Evolutionary conservation across 2,329 filamentous ascomycete genomes (phyloP), one percentile per base, ranked within the genome.

Genomic region (Didymella arachidicola): DNA sequence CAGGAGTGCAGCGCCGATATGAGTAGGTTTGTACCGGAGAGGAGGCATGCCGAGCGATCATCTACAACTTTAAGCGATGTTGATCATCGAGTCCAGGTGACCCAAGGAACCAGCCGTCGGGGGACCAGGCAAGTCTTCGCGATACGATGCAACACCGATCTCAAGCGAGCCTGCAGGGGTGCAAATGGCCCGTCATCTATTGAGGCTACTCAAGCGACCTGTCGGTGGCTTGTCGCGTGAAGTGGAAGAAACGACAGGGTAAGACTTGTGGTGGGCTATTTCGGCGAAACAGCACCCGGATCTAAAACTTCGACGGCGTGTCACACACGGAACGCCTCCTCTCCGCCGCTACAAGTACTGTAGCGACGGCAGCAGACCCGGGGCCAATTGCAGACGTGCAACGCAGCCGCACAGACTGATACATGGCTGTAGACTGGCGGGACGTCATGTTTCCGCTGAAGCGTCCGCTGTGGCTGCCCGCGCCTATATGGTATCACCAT

Each of bases 401-500:
- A 27, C 7, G 38, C 39, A 41, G 29, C 30, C 39, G 55, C 55
- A 49, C 55, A 45, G 44, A 53, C 55, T 58, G 44, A 44, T 12
- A 45, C 50, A 44, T 25, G 26, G 45, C 29, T 8, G 27, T 22
- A 10, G 38, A 41, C 25, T 39, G 25, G 30, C 56, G 56, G 55
- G 56, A 39, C 38, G 55, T 29, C 10, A 32, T 58, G 55, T 53
- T 52, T 58, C 55, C 55, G 55, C 55, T 47, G 49, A 39, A 16
- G 41, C 32, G 43, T 48, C 38, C 29, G n/a, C 53, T 50, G 41
- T 32, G 34, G 27, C 27, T 41, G 14, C 16, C 26, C 16, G 32
- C 44, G 32, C 39, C 39, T 41, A 50, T 53, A 59, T 41, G 25
- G 44, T 43, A 12, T 53, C 43, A 45, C 39, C 7, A 29, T 45